These are phyloP conservation scores for Trichophyton verrucosum DNA, from an alignment of 2,329 filamentous ascomycete species.

Conservation along the genomic window DNA sequence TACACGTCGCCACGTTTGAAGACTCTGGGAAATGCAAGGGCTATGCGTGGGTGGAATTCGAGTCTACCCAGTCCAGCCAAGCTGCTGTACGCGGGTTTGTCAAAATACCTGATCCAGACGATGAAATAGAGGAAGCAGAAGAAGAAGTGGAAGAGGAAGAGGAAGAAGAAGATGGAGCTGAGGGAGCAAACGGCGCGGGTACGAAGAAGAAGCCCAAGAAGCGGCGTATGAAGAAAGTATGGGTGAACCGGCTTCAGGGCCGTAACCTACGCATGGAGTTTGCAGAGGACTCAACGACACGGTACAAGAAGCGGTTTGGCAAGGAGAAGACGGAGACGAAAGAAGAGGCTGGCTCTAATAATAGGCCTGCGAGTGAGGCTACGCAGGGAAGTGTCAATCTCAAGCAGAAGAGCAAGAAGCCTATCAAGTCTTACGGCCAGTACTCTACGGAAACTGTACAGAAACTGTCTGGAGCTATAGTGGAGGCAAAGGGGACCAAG, in stretches of 20 bases:
- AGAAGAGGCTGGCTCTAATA: neutral
- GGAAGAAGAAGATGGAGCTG: slow-evolving; percentile 43
- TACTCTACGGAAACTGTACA: slow-evolving; percentile 42
- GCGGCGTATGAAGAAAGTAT: slow-evolving; percentile 55
- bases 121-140: slow-evolving; percentile 36
- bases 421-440: slow-evolving; percentile 27
- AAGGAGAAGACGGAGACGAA: slow-evolving; percentile 42
- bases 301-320: slow-evolving; percentile 90
- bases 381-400: slow-evolving; percentile 17
- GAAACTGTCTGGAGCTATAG: slow-evolving; percentile 65
- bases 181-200: slow-evolving; percentile 23
- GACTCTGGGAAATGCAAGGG: slow-evolving; percentile 97
- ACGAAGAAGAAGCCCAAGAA: slow-evolving; percentile 44
- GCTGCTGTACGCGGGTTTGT: slow-evolving; percentile 71
- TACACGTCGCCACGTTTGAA: slow-evolving; percentile 89
- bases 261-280: slow-evolving; percentile 78
- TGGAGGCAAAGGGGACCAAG: slow-evolving; percentile 68
- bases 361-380: slow-evolving; percentile 6
- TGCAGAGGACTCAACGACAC: slow-evolving; percentile 74
- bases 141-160: slow-evolving; percentile 45
- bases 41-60: slow-evolving; percentile 89
- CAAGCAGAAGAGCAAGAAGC: slow-evolving; percentile 29
- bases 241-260: slow-evolving; percentile 73
- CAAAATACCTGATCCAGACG: slow-evolving; percentile 41
- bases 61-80: slow-evolving; percentile 60